Evolutionary conservation across 305 asterid species (phyloP).

Genomic region (Ilex paraguariensis): DNA sequence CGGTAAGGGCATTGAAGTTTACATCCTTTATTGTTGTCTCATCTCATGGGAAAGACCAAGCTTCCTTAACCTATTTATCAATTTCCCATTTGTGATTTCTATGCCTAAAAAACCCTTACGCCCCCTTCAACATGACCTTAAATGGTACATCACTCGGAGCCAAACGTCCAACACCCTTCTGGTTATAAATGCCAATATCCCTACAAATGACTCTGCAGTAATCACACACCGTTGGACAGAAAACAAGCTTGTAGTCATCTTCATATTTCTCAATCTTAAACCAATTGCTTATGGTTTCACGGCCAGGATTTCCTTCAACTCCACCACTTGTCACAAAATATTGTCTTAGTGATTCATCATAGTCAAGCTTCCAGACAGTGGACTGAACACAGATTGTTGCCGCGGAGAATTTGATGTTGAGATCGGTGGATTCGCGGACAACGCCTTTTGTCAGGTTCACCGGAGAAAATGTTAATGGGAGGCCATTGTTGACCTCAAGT

Average conservation of each 20-base stretch:
- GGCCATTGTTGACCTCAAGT: conserved; percentile 33
- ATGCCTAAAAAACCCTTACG: conserved; percentile 3
- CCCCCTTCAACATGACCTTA: conserved; percentile 32
- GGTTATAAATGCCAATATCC: conserved; percentile 35
- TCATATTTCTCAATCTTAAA: conserved; percentile 48
- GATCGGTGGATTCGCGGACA: conserved; percentile 41
- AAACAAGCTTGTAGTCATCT: conserved; percentile 40
- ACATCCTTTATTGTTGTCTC: no score
- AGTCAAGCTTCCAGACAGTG: conserved; percentile 41
- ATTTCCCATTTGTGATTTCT: no score
- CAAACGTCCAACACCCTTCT: conserved; percentile 40
- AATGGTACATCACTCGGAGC: conserved; percentile 34
- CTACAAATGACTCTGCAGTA: conserved; percentile 44
- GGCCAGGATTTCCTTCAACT: conserved; percentile 53
- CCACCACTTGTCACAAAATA: conserved; percentile 44
- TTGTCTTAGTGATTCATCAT: conserved; percentile 15
- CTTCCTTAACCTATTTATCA: no score
- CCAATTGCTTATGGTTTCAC: conserved; percentile 43
- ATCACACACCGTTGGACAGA: conserved; percentile 51
- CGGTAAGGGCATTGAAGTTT: no score
- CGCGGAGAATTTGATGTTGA: conserved; percentile 41
- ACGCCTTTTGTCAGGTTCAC: conserved; percentile 26
- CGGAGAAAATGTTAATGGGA: conserved; percentile 41
- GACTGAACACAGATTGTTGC: conserved; percentile 35
- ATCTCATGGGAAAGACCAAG: no score